Percentiles rank a stretch among this genome's conserved stretches.
Evolutionary conservation across 371 early-diverging fungal species (phyloP).

Genomic region (Phascolomyces articulosus): DNA sequence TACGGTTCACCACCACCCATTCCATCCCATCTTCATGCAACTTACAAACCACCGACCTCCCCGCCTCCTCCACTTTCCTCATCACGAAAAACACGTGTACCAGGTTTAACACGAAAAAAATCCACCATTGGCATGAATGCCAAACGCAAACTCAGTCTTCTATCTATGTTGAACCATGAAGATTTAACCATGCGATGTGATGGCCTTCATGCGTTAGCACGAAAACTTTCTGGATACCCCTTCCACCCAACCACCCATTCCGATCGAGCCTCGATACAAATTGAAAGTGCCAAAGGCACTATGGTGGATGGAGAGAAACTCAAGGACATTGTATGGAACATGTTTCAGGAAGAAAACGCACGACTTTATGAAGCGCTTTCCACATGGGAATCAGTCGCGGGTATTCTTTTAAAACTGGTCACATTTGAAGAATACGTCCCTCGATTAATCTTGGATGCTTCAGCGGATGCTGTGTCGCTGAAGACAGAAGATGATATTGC

Average conservation of each 20-base stretch:
- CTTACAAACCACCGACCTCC: slow-evolving; percentile 15
- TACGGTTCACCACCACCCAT: slow-evolving; percentile 27
- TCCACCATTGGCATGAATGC: slow-evolving; percentile 27
- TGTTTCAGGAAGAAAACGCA: slow-evolving; percentile 30
- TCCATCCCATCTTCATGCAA: slow-evolving; percentile 26
- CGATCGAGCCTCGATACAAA: slow-evolving; percentile 22
- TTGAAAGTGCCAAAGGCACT: slow-evolving; percentile 29
- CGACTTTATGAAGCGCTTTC: slow-evolving; percentile 34
- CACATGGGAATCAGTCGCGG: slow-evolving; percentile 36
- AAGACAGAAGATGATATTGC: slow-evolving; percentile 29
- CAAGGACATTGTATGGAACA: slow-evolving; percentile 22
- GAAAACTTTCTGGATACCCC: slow-evolving; percentile 29
- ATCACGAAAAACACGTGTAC: slow-evolving; percentile 40
- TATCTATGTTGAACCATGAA: slow-evolving; percentile 34
- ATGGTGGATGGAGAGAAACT: slow-evolving; percentile 31
- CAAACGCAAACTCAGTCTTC: slow-evolving; percentile 38
- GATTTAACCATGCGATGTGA: slow-evolving; percentile 31
- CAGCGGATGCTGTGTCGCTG: slow-evolving; percentile 25
- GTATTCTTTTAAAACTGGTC: slow-evolving; percentile 36
- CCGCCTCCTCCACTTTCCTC: slow-evolving; percentile 22
- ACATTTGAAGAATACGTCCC: slow-evolving; percentile 45
- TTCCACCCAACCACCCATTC: slow-evolving; percentile 14
- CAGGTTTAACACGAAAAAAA: slow-evolving; percentile 37
- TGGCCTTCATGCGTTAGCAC: slow-evolving; percentile 32
- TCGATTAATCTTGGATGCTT: slow-evolving; percentile 38